phyloP scores from a whole-genome alignment of 345 rosid species.

The Arabidopsis arenosa region DNA sequence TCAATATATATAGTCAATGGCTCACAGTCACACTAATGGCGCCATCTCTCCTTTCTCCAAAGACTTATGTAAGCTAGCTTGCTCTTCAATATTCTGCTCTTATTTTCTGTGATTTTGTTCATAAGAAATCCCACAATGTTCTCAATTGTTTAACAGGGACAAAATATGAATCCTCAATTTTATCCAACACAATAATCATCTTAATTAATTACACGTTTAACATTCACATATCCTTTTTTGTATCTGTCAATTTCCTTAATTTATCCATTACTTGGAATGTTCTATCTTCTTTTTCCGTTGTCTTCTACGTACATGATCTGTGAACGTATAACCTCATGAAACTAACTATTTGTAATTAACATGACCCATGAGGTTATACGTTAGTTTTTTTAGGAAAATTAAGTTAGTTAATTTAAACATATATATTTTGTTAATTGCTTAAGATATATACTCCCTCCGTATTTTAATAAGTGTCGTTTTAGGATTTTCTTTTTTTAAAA shows the following conservation, averaged over 20 bases:
- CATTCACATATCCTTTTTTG: constrained; percentile 13
- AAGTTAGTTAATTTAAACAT: neutral
- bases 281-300: neutral
- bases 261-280: neutral
- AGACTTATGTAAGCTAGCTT: constrained; percentile 33
- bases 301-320: neutral
- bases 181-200: constrained; percentile 4
- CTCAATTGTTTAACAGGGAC: neutral
- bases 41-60: constrained; percentile 35
- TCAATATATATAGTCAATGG: constrained; percentile 38
- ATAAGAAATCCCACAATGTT: constrained; percentile 7
- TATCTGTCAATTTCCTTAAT: neutral
- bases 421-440: too few species aligned
- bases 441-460: too few species aligned
- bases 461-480: too few species aligned
- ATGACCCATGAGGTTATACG: too few species aligned
- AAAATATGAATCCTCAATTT: neutral
- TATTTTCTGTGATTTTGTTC: neutral
- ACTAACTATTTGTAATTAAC: neutral
- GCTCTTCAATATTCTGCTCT: constrained; percentile 10
- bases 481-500: too few species aligned
- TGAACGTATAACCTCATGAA: constrained; percentile 1
- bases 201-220: neutral
- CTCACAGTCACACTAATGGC: constrained; percentile 41
- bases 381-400: too few species aligned